Conservation (phyloP, 164 flowering plant genomes). For the Sextonia rubra region DNA sequence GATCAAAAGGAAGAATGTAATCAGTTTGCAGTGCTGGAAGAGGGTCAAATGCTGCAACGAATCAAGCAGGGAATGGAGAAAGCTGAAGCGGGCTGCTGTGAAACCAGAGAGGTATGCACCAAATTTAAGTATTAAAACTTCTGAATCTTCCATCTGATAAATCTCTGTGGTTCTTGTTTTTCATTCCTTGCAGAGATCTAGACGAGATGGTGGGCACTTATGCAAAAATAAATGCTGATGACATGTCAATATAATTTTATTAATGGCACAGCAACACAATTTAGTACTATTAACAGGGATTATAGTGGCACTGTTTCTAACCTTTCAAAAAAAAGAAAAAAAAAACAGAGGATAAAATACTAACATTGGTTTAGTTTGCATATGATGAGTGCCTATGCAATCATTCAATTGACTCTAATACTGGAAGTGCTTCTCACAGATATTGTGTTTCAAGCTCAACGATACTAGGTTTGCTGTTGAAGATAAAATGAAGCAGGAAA, state of each 20-base stretch:
- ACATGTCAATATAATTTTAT: not conserved
- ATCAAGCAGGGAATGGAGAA: conserved; percentile 8
- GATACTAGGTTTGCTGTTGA: conserved; percentile 18
- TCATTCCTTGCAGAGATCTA: not conserved
- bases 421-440: conserved; percentile 7
- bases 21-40: conserved; percentile 14
- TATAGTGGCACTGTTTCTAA: not conserved
- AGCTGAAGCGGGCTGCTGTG: conserved; percentile 15
- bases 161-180: not conserved
- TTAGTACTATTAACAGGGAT: not conserved
- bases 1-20: conserved; percentile 8
- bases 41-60: conserved; percentile 8
- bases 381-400: not conserved
- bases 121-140: not conserved
- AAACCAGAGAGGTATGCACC: conserved; percentile 20
- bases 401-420: not conserved
- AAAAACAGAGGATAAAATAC: not conserved
- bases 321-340: not conserved
- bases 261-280: not conserved
- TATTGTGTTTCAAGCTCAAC: conserved; percentile 9
- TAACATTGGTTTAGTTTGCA: not conserved
- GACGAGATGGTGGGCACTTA: not conserved
- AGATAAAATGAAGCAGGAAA: conserved; percentile 26
- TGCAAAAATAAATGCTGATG: not conserved
- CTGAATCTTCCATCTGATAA: not conserved